Base-by-base conservation (phyloP, 805 yeast genomes). In the Brettanomyces bruxellensis region DNA sequence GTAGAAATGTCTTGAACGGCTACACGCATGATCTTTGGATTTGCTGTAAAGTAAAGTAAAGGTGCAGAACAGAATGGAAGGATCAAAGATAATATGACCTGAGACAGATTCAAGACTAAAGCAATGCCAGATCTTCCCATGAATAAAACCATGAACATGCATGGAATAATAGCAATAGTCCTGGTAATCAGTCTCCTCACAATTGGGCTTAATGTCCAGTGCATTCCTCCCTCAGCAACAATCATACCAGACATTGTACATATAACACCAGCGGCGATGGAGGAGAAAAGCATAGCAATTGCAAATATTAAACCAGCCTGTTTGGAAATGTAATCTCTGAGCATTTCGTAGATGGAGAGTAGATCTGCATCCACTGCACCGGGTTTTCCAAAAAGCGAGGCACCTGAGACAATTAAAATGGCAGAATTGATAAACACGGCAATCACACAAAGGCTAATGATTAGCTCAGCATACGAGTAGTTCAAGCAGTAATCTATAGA, bases 201-300 rank as follows among this genome's bases (percentile, higher is more conserved):
- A 86, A 95, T 83, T 3, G 96, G 96, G 50, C 71, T 73, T 38
- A 86, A 53, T 2, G 75, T 78, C 96, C 96, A 89, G 45, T 81
- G 75, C 37, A 90, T 68, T 57, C 86, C 91, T 1, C 97, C 97
- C 61, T 90, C 97, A 54, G 88, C 78, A 2, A 90, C 96, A 55
- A 90, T 81, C 64, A 90, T 95, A 8, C 96, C 96, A 0, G 95
- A 87, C 67, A 90, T 83, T 0, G 97, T 90, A 61, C 96, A 89
- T 2, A 89, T 90, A 39, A 90, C 79, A 43, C 96, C 95, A 0
- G 96, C 96, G 41, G 90, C 83, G 57, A 86, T 89, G 5, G 96
- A 96, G 48, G 93, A 83, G 48, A 86, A 76, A 37, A 90, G 68
- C 55, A 90, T 70, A 0, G 96, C 96, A 45, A 87, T 61, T 75